These are phyloP conservation scores for Nemania serpens DNA, from an alignment of 2,329 filamentous ascomycete genomes.

Conservation along the genomic window DNA sequence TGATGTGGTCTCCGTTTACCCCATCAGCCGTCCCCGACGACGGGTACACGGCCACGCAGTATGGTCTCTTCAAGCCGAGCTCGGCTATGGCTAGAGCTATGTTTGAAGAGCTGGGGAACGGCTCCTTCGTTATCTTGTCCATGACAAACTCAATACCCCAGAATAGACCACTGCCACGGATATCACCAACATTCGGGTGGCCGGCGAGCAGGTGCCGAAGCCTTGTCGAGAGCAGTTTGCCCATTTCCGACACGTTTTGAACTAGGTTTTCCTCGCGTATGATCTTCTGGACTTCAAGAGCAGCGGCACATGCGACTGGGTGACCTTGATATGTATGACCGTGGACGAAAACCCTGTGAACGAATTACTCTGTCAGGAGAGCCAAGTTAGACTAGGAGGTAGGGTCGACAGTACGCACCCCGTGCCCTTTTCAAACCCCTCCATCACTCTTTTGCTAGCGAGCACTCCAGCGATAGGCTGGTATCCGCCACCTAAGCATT, in stretches of 20 bases:
- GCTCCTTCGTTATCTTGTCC: constrained; percentile 43
- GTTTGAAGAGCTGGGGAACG: constrained; percentile 39
- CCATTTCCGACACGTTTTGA: constrained; percentile 40
- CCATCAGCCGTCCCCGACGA: constrained; percentile 57
- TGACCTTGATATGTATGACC: constrained; percentile 60
- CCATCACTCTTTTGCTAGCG: constrained; percentile 55
- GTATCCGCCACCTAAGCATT: constrained; percentile 69
- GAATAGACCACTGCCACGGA: constrained; percentile 51
- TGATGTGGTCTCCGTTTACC: constrained; percentile 64
- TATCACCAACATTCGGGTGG: constrained; percentile 46
- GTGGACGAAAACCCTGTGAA: constrained; percentile 51
- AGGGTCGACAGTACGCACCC: constrained; percentile 35
- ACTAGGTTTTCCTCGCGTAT: constrained; percentile 43
- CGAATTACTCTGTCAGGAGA: background rate
- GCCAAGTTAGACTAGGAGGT: background rate
- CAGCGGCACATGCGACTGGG: constrained; percentile 46
- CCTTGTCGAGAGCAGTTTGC: constrained; percentile 36
- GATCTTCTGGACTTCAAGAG: constrained; percentile 46
- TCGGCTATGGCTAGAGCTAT: constrained; percentile 28
- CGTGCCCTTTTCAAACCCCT: constrained; percentile 46
- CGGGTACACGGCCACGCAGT: constrained; percentile 51
- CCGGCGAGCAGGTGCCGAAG: constrained; percentile 37
- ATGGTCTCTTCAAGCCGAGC: constrained; percentile 27
- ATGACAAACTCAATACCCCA: constrained; percentile 54
- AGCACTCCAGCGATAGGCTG: constrained; percentile 65